Evolutionary conservation across 106 monocot genomes (phyloP), one percentile per base, ranked within the genome.

Genomic region (Platanthera zijinensis): DNA sequence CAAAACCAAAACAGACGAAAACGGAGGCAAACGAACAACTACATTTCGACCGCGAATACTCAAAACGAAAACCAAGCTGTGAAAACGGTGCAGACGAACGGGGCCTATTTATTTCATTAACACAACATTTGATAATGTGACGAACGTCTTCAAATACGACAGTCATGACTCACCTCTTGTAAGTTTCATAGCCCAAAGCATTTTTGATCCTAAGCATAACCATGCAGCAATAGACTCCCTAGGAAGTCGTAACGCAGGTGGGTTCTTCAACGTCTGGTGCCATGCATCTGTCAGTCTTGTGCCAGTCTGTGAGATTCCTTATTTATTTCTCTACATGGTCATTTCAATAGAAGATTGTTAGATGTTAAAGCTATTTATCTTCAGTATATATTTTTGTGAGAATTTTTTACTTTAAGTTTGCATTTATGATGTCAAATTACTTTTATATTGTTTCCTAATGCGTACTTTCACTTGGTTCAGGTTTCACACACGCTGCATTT

Each of bases 401-500:
- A 30, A 32, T 12, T 30, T 66, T 30, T 39, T 66, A 30, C 30
- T 30, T 7, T 61, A 56, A 56, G n/a, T 56, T 15, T 56, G 32
- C 3, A 66, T 66, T 30, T 66, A 66, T 66, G 66, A 9, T 10
- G 18, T 59, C 7, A 66, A 30, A 11, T 4, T 66, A 32, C 11
- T 66, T 30, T 11, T 66, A 10, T 66, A 32, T 66, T 25, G 10
- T 39, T 32, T 76, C 18, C 49, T 83, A 73, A 77, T 71, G 15
- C 50, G 9, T 64, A 76, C 13, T 50, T 9, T 69, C n/a, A 78
- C 17, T 50, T 63, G 13, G 80, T 80, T 73, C 87, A 99, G 97
- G 97, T 76, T 94, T 99, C 68, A 88, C 89, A 54, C 97, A 99
- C 85, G 71, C 97, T 50, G 89, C 94, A 81, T 99, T 99, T 86